A percentile compares a stretch with the other conserved stretches of the same genome.
These are phyloP conservation scores for Magnolia changhungtana DNA, from an alignment of 164 flowering plant genomes.

Conservation along the genomic window DNA sequence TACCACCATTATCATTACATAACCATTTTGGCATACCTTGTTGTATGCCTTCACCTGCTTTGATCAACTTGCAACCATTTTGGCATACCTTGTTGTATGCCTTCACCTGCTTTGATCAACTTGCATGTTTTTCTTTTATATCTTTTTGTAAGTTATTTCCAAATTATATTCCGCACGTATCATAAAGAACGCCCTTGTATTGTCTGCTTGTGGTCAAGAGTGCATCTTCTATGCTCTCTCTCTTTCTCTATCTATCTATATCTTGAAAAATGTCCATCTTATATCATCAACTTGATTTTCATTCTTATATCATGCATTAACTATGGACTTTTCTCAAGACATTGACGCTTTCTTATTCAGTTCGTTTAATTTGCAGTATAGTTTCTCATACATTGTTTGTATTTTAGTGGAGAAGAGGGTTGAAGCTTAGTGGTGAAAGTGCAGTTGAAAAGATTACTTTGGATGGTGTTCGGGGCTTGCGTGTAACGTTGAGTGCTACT, in stretches of 20 bases:
- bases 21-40: too few relatives aligned
- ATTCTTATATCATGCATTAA: not conserved
- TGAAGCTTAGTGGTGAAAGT: slow-evolving; percentile 92
- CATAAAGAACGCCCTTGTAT: too few relatives aligned
- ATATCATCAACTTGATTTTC: not conserved
- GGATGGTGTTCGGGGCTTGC: slow-evolving; percentile 88
- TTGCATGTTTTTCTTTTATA: too few relatives aligned
- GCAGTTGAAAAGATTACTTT: slow-evolving; percentile 87
- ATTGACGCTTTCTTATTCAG: not conserved
- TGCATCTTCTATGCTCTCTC: too few relatives aligned
- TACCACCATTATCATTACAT: too few relatives aligned
- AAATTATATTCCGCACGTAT: too few relatives aligned
- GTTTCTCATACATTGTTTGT: slow-evolving; percentile 5
- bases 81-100: too few relatives aligned
- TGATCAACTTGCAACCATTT: too few relatives aligned
- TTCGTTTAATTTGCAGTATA: not conserved
- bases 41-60: too few relatives aligned
- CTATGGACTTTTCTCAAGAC: not conserved
- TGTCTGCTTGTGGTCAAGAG: too few relatives aligned
- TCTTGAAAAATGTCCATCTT: not conserved
- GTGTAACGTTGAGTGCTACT: slow-evolving; percentile 87
- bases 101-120: too few relatives aligned
- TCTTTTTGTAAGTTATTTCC: too few relatives aligned
- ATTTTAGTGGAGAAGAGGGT: slow-evolving; percentile 90
- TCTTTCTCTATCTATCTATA: not conserved